Evolutionary conservation across 106 monocot species (phyloP).

Genomic region (Phalaenopsis aphrodite): DNA sequence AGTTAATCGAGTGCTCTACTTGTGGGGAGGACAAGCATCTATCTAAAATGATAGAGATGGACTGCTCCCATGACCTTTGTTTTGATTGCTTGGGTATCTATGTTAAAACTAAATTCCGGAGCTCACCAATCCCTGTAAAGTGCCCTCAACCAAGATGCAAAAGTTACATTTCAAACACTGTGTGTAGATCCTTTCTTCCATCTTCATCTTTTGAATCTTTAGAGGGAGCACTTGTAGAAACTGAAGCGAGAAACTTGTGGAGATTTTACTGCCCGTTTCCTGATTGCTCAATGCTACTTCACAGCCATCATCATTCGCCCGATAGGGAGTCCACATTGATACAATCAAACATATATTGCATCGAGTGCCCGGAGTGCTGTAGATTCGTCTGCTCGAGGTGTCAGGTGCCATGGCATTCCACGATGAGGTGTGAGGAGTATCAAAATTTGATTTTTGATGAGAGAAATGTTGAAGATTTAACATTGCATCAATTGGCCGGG

Average conservation of each 20-base stretch:
- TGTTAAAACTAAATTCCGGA: constrained; percentile 21
- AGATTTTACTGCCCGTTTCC: constrained; percentile 56
- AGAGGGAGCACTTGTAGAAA: constrained; percentile 23
- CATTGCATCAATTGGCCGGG: constrained; percentile 33
- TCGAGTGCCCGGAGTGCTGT: constrained; percentile 65
- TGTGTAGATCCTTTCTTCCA: constrained; percentile 40
- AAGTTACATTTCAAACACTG: constrained; percentile 24
- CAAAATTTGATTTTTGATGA: constrained; percentile 39
- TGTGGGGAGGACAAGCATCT: constrained; percentile 41
- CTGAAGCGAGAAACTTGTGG: constrained; percentile 16
- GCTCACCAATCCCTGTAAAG: constrained; percentile 26
- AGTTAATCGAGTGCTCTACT: constrained; percentile 20
- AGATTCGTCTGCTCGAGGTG: constrained; percentile 61
- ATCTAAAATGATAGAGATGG: constrained; percentile 24
- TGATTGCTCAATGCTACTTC: constrained; percentile 42
- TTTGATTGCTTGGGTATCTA: constrained; percentile 29
- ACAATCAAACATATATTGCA: constrained; percentile 20
- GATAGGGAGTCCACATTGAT: constrained; percentile 37
- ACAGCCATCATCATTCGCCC: constrained; percentile 15
- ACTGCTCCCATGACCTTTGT: constrained; percentile 49
- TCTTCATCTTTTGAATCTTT: constrained; percentile 23
- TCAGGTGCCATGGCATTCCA: constrained; percentile 60
- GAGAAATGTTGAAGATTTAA: constrained; percentile 31
- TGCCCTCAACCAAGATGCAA: constrained; percentile 34
- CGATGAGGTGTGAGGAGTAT: constrained; percentile 76